These are phyloP conservation scores for Streptanthus diversifolius DNA, from an alignment of 345 rosid species.

Conservation along the genomic window DNA sequence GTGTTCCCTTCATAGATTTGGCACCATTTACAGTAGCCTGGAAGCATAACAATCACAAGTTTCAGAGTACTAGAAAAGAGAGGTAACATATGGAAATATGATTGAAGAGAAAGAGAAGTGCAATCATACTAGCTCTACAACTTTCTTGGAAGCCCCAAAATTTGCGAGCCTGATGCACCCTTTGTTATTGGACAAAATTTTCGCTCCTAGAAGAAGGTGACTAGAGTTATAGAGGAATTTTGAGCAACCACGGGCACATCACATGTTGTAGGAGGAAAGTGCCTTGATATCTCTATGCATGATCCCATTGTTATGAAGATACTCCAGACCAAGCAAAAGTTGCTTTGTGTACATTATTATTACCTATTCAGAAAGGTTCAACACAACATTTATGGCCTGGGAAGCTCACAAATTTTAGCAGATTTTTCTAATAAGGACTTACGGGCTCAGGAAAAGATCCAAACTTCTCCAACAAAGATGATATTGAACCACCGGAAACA, in stretches of 20 bases:
- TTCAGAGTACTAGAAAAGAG: background rate
- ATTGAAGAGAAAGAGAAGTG: background rate
- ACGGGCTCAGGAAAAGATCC: constrained; percentile 84
- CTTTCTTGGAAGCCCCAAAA: constrained; percentile 92
- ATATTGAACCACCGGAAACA: constrained; percentile 87
- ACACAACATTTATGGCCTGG: background rate
- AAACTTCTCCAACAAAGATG: constrained; percentile 73
- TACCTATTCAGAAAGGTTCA: constrained; percentile 42
- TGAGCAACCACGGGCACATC: background rate
- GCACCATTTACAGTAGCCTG: too few species aligned
- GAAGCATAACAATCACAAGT: constrained; percentile 16
- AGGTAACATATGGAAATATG: background rate
- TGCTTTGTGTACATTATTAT: constrained; percentile 72
- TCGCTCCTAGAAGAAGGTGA: constrained; percentile 52
- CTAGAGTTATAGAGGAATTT: background rate
- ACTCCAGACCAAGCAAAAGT: constrained; percentile 63
- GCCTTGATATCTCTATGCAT: constrained; percentile 94
- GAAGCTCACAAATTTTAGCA: constrained; percentile 5
- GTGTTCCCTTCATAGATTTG: too few species aligned
- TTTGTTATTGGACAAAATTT: constrained; percentile 84
- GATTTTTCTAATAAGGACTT: constrained; percentile 33
- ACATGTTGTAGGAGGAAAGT: background rate
- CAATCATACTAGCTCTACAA: constrained; percentile 50
- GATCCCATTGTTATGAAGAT: constrained; percentile 74
- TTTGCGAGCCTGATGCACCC: constrained; percentile 90